Base-by-base conservation (phyloP, 2,329 filamentous ascomycete genomes). In the Fusarium sp. region DNA sequence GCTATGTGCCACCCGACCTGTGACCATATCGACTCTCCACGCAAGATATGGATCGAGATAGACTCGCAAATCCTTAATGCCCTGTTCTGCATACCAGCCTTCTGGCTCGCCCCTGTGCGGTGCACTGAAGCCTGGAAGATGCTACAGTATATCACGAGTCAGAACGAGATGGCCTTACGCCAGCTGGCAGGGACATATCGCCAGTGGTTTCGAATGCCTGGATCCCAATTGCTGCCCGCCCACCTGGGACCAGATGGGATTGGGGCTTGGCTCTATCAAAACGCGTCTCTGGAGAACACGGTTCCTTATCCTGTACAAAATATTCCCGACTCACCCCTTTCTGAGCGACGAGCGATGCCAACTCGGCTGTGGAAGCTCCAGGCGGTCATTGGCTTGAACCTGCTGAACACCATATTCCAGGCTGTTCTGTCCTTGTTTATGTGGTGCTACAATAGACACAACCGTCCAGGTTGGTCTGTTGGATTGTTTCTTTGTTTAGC, bases 41-140 rank as follows among this genome's bases (percentile, higher is more conserved):
- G 92, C 7, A 83, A 90, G 20, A 89, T 89, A 60, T 97, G 93
- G 93, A 87, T 97, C 66, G 93, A 97, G 77, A 89, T 88, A 70
- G 91, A 94, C 75, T 91, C 90, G 2, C 93, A 96, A 75, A 90
- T 96, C 59, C 70, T 78, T 19, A 96, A 94, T 73, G 91, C 86
- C 0, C 85, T 97, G 1, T 97, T 97, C 83, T 96, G 92, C 77
- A 88, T 96, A 7, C 94, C 92, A 1, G 93, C 89, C 1, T 94
- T 96, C 65, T 92, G 93, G 0, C 83, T 95, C 6, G 89, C 91
- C 1, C 93, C 93, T 24, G 20, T 14, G 17, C 39, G 39, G 17
- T 43, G 4, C 14, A 43, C 23, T 3, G 39, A 43, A 14, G 15
- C 17, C 7, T 43, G 39, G 39, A 43, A 24, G 23, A 8, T 3